A percentile compares a stretch with the other conserved stretches of the same genome.
Evolutionary conservation across 306 rosid species (phyloP).

Genomic region (Casuarina glauca): DNA sequence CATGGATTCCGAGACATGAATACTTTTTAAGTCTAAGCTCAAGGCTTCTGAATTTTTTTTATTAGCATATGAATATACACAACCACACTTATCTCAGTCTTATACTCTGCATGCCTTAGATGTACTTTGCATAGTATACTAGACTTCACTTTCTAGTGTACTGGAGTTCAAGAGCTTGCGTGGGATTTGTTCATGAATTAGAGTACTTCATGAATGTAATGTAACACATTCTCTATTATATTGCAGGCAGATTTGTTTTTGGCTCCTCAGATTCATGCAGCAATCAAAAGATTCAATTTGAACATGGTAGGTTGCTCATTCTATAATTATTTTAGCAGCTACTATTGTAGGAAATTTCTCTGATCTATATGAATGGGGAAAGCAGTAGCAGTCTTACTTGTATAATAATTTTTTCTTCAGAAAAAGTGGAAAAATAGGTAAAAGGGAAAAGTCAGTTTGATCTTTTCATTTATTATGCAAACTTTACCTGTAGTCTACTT

Average conservation of each 20-base stretch:
- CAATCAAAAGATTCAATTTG: conserved; percentile 43
- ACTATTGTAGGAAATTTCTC: background rate
- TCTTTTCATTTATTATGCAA: background rate
- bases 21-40: background rate
- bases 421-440: no score
- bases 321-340: background rate
- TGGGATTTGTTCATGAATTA: background rate
- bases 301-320: conserved; percentile 52
- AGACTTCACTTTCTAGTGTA: background rate
- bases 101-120: background rate
- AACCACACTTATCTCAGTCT: background rate
- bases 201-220: background rate
- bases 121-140: background rate
- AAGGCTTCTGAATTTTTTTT: background rate
- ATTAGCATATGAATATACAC: background rate
- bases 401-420: no score
- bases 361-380: background rate
- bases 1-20: background rate
- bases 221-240: conserved; percentile 25
- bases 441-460: background rate
- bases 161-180: background rate
- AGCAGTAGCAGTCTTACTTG: background rate
- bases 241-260: conserved; percentile 90
- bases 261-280: conserved; percentile 69
- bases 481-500: background rate